Conservation (phyloP, 2,329 filamentous ascomycete genomes). For the Beauveria asiatica region DNA sequence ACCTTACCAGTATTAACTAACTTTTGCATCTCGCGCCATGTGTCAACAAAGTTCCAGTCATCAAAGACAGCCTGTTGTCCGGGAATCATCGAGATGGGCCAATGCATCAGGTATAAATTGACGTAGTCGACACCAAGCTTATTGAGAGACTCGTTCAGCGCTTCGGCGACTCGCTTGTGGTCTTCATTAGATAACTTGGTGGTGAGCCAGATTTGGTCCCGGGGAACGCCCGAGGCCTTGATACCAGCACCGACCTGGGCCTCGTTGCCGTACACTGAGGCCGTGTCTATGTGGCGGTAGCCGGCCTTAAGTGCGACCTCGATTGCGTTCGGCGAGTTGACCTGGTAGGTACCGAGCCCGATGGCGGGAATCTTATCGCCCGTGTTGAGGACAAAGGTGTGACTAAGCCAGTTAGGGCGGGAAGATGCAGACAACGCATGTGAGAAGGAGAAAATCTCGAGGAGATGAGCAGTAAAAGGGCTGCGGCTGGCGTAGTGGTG, state of each 20-base stretch:
- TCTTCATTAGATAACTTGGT: constrained; percentile 78
- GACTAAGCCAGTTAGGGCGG: constrained; percentile 10
- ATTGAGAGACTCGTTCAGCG: constrained; percentile 50
- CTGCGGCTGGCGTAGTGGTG: neutral
- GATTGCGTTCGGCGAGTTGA: constrained; percentile 59
- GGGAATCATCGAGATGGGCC: constrained; percentile 59
- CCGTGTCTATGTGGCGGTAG: constrained; percentile 71
- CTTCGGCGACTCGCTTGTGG: constrained; percentile 61
- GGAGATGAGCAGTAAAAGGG: neutral
- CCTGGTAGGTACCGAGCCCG: constrained; percentile 75
- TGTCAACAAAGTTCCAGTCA: constrained; percentile 78
- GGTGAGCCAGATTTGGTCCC: constrained; percentile 61
- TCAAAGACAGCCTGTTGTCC: constrained; percentile 58
- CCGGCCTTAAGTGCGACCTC: constrained; percentile 58
- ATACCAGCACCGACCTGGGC: constrained; percentile 59
- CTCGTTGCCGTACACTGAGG: constrained; percentile 72
- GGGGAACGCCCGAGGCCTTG: constrained; percentile 53
- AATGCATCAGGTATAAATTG: constrained; percentile 66
- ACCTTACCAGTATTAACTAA: constrained; percentile 59
- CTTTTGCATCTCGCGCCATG: constrained; percentile 64
- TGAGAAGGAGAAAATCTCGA: no score
- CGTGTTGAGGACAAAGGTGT: constrained; percentile 60
- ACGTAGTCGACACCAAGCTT: constrained; percentile 58
- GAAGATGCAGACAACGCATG: neutral
- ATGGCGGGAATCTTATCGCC: constrained; percentile 71